Base-by-base conservation (phyloP, 225 moss, liverwort and hornwort species). In the Marchantia polymorpha region DNA sequence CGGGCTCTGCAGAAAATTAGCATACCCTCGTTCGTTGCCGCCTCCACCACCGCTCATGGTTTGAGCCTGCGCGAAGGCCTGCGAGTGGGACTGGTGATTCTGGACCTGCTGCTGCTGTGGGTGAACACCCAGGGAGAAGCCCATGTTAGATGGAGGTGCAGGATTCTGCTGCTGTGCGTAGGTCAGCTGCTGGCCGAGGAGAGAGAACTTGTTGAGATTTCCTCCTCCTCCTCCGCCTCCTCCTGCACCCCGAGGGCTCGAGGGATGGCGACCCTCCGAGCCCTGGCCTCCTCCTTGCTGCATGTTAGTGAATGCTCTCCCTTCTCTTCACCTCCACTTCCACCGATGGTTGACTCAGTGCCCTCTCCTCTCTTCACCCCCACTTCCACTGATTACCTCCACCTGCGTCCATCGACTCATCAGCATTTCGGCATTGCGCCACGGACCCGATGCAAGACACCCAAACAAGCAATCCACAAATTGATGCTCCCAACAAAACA, bases 161-260 rank as follows among this genome's bases (percentile, higher is more conserved):
- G 91, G 78, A 78, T 89, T 80, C 12, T 83, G 87, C 65, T 84
- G 79, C 63, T 58, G 81, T n/a, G 86, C 91, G 79, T 83, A 86
- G 7, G 80, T 85, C 76, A 94, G 58, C 79, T 92, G 94, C 73
- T 93, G 94, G 46, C 91, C 82, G 23, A 96, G 87, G 51, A 92
- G 88, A 12, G 87, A 89, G 61, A 92, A 85, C 68, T 84, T 84
- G 0, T 86, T 26, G 74, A 90, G 73, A 81, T 81, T 86, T 63
- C 74, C 64, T 3, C 85, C 70, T 56, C 56, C 56, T 39, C 39
- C 39, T 39, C 39, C 39, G 7, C 75, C 69, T 7, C 85, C 72
- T 53, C 55, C 52, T 8, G 85, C 69, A 25, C 82, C 84, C 20
- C 71, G 53, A 22, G 86, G 88, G 77, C 91, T 86, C 46, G 91